Conservation (phyloP, 2,329 filamentous ascomycete species). For the Pseudocercospora fijiensis region DNA sequence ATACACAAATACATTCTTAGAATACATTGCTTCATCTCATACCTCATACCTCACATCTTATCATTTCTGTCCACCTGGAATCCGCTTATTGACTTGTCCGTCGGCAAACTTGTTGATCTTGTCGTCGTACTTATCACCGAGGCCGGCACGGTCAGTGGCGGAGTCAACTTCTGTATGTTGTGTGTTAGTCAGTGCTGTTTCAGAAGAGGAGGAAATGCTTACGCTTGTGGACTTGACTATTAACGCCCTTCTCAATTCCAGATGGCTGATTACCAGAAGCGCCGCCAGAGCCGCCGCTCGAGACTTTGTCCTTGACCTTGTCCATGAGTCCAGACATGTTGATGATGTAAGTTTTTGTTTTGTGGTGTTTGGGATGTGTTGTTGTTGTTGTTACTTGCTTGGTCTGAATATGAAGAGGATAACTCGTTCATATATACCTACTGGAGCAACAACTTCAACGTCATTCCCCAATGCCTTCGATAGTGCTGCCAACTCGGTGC, state of each 20-base stretch:
- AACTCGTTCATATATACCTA: not conserved
- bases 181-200: not conserved
- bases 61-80: constrained; percentile 18
- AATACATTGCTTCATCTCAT: not conserved
- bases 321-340: constrained; percentile 30
- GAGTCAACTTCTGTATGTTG: constrained; percentile 20
- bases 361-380: not conserved
- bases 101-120: constrained; percentile 32
- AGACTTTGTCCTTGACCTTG: constrained; percentile 28
- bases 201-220: not conserved
- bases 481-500: constrained; percentile 10
- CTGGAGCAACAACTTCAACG: not conserved
- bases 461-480: constrained; percentile 6
- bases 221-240: constrained; percentile 22
- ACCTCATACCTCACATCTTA: not conserved
- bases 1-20: not conserved
- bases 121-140: constrained; percentile 31
- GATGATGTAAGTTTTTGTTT: constrained; percentile 4
- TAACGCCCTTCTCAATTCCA: constrained; percentile 21
- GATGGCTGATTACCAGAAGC: constrained; percentile 11
- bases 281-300: constrained; percentile 17
- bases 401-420: not conserved
- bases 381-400: not conserved
- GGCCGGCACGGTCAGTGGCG: constrained; percentile 23
- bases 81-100: constrained; percentile 29